Conservation (phyloP, 2,329 filamentous ascomycete genomes). For the Colletotrichum viniferum region DNA sequence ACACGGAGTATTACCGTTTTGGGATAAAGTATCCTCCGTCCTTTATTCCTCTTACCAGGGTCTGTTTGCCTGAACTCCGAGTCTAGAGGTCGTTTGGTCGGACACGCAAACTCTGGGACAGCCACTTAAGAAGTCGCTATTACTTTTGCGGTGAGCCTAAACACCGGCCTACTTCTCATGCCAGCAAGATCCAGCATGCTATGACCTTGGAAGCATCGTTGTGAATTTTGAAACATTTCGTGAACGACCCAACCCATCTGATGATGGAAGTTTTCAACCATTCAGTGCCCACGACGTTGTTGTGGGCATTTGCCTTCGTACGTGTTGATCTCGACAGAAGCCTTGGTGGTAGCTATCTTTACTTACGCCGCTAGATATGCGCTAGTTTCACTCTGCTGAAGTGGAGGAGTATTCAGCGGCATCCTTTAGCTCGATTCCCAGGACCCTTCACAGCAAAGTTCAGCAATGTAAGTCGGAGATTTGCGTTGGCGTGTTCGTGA, state of each 20-base stretch:
- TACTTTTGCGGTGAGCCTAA: background rate
- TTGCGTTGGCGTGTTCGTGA: background rate
- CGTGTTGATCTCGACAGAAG: background rate
- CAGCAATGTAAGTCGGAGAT: background rate
- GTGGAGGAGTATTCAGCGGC: background rate
- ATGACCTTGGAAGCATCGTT: background rate
- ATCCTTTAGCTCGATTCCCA: background rate
- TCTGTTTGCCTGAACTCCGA: background rate
- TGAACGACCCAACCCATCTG: background rate
- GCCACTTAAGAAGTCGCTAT: background rate
- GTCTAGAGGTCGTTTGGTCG: background rate
- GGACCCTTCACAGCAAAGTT: background rate
- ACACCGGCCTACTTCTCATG: background rate
- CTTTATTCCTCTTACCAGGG: background rate
- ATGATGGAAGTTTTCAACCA: background rate
- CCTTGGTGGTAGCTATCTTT: background rate
- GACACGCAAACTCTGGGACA: background rate
- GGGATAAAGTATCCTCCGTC: background rate
- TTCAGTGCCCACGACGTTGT: background rate
- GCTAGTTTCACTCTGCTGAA: background rate
- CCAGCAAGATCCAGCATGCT: background rate
- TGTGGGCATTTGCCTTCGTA: background rate
- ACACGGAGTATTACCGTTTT: background rate
- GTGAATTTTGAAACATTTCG: background rate
- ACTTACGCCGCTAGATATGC: background rate